phyloP scores from a whole-genome alignment of 2,329 filamentous ascomycete species.

The Lecanicillium sp. region DNA sequence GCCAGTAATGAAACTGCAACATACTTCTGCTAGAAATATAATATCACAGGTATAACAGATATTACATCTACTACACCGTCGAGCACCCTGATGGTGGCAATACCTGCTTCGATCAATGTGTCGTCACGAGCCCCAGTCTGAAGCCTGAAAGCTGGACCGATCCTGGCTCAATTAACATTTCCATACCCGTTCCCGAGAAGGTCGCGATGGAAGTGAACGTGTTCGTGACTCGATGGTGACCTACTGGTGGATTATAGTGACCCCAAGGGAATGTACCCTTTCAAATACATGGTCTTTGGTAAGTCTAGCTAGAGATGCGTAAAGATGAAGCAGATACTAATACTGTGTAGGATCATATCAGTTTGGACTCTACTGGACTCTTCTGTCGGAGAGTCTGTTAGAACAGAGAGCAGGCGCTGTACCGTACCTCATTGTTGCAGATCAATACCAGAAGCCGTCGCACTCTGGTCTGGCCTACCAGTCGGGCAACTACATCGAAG shows the following conservation, averaged over 20 bases:
- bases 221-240: neutral
- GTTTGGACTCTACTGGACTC: neutral
- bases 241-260: neutral
- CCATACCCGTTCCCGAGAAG: neutral
- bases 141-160: neutral
- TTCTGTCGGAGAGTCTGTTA: neutral
- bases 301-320: neutral
- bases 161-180: neutral
- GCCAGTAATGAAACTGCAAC: no score
- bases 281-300: constrained; percentile 3
- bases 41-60: neutral
- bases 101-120: neutral
- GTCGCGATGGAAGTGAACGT: neutral
- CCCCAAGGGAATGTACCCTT: neutral
- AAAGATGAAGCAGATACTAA: neutral
- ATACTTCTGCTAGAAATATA: no score
- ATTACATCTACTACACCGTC: neutral
- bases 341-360: neutral
- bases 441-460: neutral
- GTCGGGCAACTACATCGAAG: constrained; percentile 1
- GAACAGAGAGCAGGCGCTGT: neutral
- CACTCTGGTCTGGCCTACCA: neutral
- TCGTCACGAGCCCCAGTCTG: neutral
- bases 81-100: neutral
- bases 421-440: neutral